Conservation (phyloP, 148 eudicot genomes). For the Simmondsia chinensis region DNA sequence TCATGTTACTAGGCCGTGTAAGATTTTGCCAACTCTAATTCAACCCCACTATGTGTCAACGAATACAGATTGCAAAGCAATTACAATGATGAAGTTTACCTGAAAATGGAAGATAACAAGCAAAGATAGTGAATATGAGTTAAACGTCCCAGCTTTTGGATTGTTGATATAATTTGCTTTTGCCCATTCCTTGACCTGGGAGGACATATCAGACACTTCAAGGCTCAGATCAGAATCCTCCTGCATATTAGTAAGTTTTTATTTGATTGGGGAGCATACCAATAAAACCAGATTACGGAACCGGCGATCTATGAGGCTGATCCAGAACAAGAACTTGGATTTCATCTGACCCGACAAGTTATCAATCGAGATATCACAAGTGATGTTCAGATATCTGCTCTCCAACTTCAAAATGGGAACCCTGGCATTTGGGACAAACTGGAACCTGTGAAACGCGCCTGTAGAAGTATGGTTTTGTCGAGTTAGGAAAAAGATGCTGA, state of each 20-base stretch:
- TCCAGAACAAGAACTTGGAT: conserved; percentile 75
- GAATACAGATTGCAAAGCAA: too few species aligned
- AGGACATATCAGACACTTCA: conserved; percentile 8
- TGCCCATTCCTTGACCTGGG: conserved; percentile 99
- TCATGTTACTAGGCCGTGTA: too few species aligned
- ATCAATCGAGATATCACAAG: conserved; percentile 83
- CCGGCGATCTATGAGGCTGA: conserved; percentile 75
- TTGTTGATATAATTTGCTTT: conserved; percentile 70
- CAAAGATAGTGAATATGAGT: conserved; percentile 76
- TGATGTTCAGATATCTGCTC: conserved; percentile 42
- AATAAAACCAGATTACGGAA: conserved; percentile 85
- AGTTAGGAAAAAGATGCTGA: background rate
- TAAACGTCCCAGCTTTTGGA: conserved; percentile 65
- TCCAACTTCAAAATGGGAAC: conserved; percentile 76
- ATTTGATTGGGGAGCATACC: conserved; percentile 31
- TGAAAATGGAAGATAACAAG: conserved; percentile 92
- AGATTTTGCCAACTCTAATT: too few species aligned
- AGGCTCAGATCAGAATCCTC: conserved; percentile 4
- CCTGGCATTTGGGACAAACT: conserved; percentile 63
- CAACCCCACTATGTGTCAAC: too few species aligned
- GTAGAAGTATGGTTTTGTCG: conserved; percentile 10
- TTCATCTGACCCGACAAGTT: conserved; percentile 88
- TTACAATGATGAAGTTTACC: conserved; percentile 26
- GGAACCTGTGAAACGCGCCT: conserved; percentile 64
- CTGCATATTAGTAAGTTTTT: background rate